These are phyloP conservation scores for Zalaria sp. DNA, from an alignment of 2,329 filamentous ascomycete genomes.

Conservation along the genomic window DNA sequence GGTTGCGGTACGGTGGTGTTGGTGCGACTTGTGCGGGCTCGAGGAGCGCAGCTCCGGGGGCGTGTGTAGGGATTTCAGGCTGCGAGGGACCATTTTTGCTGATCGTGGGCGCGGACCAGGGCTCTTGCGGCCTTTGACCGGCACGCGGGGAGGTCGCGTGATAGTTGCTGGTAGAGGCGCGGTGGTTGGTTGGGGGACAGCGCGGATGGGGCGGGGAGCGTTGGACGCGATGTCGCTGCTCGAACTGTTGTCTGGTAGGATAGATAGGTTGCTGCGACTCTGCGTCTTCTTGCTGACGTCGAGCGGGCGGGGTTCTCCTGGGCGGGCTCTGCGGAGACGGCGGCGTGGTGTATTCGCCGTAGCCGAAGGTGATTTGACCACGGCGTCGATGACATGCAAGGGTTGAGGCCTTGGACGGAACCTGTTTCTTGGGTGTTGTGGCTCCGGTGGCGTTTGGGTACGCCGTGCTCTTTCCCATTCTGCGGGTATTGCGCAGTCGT, in stretches of 20 bases:
- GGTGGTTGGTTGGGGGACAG: background rate
- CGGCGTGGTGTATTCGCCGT: slow-evolving; percentile 3
- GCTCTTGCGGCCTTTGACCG: slow-evolving; percentile 1
- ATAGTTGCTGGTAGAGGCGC: background rate
- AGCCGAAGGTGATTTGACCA: slow-evolving; percentile 3
- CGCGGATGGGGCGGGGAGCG: background rate
- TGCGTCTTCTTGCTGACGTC: slow-evolving; percentile 1
- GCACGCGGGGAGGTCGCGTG: background rate
- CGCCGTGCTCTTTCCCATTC: no score
- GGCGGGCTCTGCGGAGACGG: slow-evolving; percentile 5
- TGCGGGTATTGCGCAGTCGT: no score
- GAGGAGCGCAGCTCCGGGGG: background rate
- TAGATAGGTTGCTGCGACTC: background rate
- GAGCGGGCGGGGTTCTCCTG: slow-evolving; percentile 3
- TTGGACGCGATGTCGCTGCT: background rate
- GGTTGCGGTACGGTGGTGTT: background rate
- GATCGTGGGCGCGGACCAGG: slow-evolving; percentile 2
- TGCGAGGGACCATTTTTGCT: slow-evolving; percentile 2
- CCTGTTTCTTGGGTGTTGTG: background rate
- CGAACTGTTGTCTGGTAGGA: no score
- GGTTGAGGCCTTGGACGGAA: slow-evolving; percentile 1
- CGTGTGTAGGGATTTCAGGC: background rate
- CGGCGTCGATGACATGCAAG: slow-evolving; percentile 6
- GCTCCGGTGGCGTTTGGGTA: no score
- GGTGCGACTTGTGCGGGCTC: slow-evolving; percentile 3